Evolutionary conservation across 148 eudicot species (phyloP), one percentile per base, ranked within the genome.

Genomic region (Dysphania ambrosioides): DNA sequence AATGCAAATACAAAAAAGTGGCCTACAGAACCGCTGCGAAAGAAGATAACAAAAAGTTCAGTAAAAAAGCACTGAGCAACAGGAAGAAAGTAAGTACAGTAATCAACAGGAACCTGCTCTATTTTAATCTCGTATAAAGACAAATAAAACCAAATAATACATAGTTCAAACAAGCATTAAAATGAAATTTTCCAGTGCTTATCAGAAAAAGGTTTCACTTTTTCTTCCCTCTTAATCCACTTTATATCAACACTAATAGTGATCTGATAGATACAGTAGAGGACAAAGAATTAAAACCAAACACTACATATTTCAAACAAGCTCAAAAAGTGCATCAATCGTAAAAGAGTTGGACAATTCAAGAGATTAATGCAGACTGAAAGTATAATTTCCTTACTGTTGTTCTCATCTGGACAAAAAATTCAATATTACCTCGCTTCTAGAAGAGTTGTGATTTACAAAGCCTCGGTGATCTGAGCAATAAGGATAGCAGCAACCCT

Each of bases 371-470:
- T 8, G 68, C 44, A 18, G n/a, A 62, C 6, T 29, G 10, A 32
- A 62, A 31, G 2, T 21, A 21, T 19, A 1, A 64, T 11, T 42
- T 42, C 13, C 13, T 4, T 47, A 47, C 53, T 47, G 15, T n/a
- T n/a, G n/a, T n/a, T n/a, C n/a, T n/a, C n/a, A n/a, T n/a, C n/a
- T n/a, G n/a, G n/a, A n/a, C n/a, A n/a, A n/a, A n/a, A n/a, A n/a
- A n/a, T n/a, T n/a, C n/a, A n/a, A n/a, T n/a, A n/a, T 59, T 55
- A 58, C 72, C 75, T 67, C 15, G 47, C 23, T 34, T 47, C 19
- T 10, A 23, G n/a, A 75, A 36, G 59, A 70, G 19, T 23, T 18
- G n/a, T 1, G 26, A 8, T 32, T 47, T 66, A 23, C 23, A 47
- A 47, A 69, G 40, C 59, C 42, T 49, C 32, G 1, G 13, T 29